These are phyloP conservation scores for Meripilus lineatus DNA, from an alignment of 1,284 basidiomycete species.

Conservation along the genomic window DNA sequence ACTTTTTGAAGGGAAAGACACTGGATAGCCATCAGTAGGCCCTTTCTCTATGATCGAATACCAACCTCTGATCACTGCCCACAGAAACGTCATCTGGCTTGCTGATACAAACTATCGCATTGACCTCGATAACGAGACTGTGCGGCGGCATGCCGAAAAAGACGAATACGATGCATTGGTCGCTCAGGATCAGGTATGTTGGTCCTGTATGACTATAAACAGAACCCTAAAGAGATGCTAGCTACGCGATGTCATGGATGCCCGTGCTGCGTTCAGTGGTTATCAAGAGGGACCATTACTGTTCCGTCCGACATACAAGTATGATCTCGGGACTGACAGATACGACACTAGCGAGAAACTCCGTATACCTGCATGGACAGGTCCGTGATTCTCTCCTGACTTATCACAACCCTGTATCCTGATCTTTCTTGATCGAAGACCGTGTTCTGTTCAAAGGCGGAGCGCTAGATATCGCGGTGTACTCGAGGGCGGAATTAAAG, in stretches of 20 bases:
- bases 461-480: conserved; percentile 58
- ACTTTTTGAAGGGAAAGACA: conserved; percentile 86
- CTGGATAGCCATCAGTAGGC: conserved; percentile 88
- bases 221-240: conserved; percentile 25
- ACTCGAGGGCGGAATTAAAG: conserved; percentile 76
- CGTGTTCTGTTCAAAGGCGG: conserved; percentile 84
- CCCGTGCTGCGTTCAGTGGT: conserved; percentile 70
- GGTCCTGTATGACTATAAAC: neutral
- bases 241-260: conserved; percentile 70
- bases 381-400: conserved; percentile 42
- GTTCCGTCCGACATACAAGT: conserved; percentile 89
- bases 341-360: conserved; percentile 98
- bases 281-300: conserved; percentile 87
- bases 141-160: conserved; percentile 55
- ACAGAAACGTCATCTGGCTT: conserved; percentile 86
- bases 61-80: neutral
- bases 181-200: conserved; percentile 78
- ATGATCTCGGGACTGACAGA: conserved; percentile 76
- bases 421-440: conserved; percentile 45
- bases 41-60: neutral
- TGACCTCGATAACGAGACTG: conserved; percentile 78
- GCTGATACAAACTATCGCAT: conserved; percentile 97
- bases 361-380: conserved; percentile 97
- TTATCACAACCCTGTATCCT: neutral
- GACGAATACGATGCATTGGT: conserved; percentile 74